Conservation (phyloP, 257 asterid genomes). For the Solanum chmielewskii region DNA sequence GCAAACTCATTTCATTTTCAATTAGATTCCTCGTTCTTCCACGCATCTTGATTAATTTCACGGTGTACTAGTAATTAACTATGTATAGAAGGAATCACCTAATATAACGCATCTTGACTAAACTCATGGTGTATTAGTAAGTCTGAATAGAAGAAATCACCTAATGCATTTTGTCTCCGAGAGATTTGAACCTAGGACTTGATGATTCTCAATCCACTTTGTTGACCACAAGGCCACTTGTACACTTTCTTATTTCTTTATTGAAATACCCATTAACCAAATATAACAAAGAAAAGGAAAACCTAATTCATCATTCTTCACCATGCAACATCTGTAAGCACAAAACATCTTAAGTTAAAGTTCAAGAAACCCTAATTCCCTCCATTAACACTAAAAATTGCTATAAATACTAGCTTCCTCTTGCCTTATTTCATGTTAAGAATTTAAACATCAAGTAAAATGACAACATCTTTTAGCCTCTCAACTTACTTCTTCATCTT, state of each 20-base stretch:
- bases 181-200: background rate
- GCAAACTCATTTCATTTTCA: background rate
- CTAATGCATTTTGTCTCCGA: background rate
- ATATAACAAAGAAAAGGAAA: background rate
- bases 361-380: conserved; percentile 12
- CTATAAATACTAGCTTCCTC: conserved; percentile 13
- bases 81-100: background rate
- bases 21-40: background rate
- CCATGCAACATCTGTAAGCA: conserved; percentile 21
- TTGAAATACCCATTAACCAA: background rate
- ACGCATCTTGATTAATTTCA: background rate
- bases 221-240: background rate
- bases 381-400: background rate
- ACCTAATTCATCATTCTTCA: conserved; percentile 1
- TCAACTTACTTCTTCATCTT: background rate
- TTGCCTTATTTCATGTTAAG: background rate
- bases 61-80: no score
- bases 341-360: background rate
- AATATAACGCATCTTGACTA: rapidly evolving
- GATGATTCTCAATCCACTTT: background rate
- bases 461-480: background rate
- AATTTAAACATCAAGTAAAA: background rate
- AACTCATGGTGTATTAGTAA: background rate
- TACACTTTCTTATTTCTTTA: background rate
- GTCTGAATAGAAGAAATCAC: background rate